Percentiles rank a stretch among this genome's conserved stretches.
phyloP scores from a whole-genome alignment of 768 basidiomycete species.

The Omphalotus guepiniiformis region DNA sequence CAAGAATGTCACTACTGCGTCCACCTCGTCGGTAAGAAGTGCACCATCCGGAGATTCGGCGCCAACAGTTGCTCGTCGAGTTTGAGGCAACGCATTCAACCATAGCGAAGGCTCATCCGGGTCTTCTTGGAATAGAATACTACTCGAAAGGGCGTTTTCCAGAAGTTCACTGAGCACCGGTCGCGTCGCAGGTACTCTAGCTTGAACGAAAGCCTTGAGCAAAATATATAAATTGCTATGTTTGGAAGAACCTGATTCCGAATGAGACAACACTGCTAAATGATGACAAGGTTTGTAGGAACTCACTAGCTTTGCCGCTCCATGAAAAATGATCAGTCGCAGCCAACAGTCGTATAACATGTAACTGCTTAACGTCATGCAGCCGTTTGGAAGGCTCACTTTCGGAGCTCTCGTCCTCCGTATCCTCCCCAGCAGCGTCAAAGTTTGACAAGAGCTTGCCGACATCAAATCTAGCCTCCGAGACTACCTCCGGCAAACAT shows the following conservation, averaged over 20 bases:
- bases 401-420: conserved; percentile 21
- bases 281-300: too few species aligned
- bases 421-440: conserved; percentile 4
- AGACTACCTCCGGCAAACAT: conserved; percentile 66
- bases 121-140: conserved; percentile 79
- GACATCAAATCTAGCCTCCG: conserved; percentile 81
- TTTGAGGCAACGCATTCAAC: conserved; percentile 61
- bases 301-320: conserved; percentile 67
- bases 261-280: conserved; percentile 8
- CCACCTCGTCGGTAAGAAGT: conserved; percentile 50
- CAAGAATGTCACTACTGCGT: conserved; percentile 60
- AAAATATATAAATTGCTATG: conserved; percentile 74
- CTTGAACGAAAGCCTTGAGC: conserved; percentile 54
- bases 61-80: conserved; percentile 25
- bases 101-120: conserved; percentile 67
- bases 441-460: conserved; percentile 68
- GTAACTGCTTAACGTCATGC: conserved; percentile 62
- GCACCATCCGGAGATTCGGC: conserved; percentile 49
- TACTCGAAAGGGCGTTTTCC: conserved; percentile 58
- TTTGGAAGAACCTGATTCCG: conserved; percentile 34
- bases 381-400: conserved; percentile 29
- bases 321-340: conserved; percentile 79
- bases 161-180: conserved; percentile 49
- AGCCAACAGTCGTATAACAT: conserved; percentile 69
- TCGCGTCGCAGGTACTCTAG: conserved; percentile 48